A percentile compares a stretch with the other conserved stretches of the same genome.
phyloP scores from a whole-genome alignment of 2,329 filamentous ascomycete species.

The Penicillium freii region DNA sequence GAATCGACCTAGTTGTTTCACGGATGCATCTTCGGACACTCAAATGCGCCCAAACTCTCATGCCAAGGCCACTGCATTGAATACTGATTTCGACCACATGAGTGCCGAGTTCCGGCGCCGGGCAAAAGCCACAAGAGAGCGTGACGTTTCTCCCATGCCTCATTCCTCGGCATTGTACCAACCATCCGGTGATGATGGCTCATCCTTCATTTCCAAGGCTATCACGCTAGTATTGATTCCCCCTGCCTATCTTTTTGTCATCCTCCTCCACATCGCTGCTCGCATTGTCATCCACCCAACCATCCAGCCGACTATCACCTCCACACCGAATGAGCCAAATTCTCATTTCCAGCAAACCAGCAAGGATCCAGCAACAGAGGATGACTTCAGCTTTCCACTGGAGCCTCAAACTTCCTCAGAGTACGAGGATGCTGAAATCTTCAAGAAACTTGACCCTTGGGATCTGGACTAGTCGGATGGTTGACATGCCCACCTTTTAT shows the following conservation, averaged over 20 bases:
- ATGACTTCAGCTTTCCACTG: constrained; percentile 42
- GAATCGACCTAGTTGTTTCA: neutral
- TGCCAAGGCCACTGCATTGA: constrained; percentile 32
- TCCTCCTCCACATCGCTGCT: constrained; percentile 80
- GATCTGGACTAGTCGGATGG: constrained; percentile 26
- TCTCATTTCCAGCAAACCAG: constrained; percentile 18
- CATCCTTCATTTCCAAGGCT: constrained; percentile 72
- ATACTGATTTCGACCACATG: constrained; percentile 30
- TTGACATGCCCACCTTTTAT: neutral
- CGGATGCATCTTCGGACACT: constrained; percentile 1
- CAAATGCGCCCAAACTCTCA: neutral
- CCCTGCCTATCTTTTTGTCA: constrained; percentile 71
- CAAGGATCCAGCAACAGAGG: constrained; percentile 28
- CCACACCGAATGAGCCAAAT: constrained; percentile 18
- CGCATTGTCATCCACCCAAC: constrained; percentile 57
- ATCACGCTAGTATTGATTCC: constrained; percentile 74
- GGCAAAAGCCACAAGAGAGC: constrained; percentile 55
- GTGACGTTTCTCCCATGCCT: constrained; percentile 66
- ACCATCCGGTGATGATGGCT: constrained; percentile 53
- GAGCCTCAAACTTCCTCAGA: constrained; percentile 29
- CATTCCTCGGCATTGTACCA: constrained; percentile 64
- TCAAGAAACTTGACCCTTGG: constrained; percentile 28
- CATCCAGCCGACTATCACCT: constrained; percentile 25
- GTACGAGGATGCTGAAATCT: constrained; percentile 21
- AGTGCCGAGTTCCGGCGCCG: constrained; percentile 50